phyloP scores from a whole-genome alignment of 148 eudicot species.

The Rhododendron vialii region DNA sequence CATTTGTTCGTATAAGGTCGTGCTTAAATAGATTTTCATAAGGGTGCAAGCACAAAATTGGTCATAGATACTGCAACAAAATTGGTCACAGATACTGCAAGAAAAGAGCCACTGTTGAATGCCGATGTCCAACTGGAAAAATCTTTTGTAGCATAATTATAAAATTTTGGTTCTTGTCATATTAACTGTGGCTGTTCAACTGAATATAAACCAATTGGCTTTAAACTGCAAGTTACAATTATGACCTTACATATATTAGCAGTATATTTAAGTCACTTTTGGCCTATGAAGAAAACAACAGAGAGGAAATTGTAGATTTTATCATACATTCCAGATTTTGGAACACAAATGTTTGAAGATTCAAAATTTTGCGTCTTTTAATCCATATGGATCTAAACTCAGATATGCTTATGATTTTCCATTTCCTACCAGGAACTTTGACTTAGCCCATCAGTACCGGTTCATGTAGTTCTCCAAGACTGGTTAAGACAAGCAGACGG shows the following conservation, averaged over 20 bases:
- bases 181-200: background rate
- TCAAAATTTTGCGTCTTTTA: background rate
- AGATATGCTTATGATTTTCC: background rate
- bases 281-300: background rate
- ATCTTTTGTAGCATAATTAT: background rate
- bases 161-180: background rate
- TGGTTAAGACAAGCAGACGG: slow-evolving; percentile 94
- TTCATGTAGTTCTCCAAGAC: slow-evolving; percentile 88
- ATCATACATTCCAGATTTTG: background rate
- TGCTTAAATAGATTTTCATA: background rate
- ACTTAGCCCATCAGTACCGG: slow-evolving; percentile 81
- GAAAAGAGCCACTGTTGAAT: background rate
- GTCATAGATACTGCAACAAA: too few relatives aligned
- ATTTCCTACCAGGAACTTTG: slow-evolving; percentile 66
- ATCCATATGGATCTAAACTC: background rate
- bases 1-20: background rate
- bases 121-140: background rate
- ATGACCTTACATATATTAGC: too few relatives aligned
- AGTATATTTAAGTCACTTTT: background rate
- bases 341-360: background rate
- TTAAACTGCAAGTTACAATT: background rate
- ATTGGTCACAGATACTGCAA: too few relatives aligned
- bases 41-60: background rate
- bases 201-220: background rate
- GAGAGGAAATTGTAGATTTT: background rate